phyloP scores from a whole-genome alignment of 805 yeast genomes.

The Clavispora santaluciae region DNA sequence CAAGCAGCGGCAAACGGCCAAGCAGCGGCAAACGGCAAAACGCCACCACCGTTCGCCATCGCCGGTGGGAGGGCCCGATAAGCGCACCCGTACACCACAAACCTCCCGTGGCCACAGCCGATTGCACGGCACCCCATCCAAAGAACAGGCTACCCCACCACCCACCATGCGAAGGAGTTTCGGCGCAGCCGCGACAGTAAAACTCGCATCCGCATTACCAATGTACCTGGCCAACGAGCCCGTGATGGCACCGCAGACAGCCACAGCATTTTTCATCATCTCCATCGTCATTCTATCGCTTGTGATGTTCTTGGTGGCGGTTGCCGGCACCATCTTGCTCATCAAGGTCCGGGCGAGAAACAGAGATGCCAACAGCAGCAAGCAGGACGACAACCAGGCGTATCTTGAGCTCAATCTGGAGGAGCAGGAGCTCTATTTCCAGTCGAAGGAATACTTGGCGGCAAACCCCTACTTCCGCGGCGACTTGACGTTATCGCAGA shows the following conservation, averaged over 20 bases:
- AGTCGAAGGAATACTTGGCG: constrained; percentile 48
- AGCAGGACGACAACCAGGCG: constrained; percentile 16
- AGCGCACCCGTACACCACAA: neutral
- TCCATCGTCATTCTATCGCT: neutral
- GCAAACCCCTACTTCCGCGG: constrained; percentile 36
- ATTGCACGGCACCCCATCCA: neutral
- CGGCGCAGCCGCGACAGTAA: neutral
- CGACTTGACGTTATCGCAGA: constrained; percentile 52
- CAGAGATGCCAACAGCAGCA: constrained; percentile 4
- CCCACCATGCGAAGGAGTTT: neutral
- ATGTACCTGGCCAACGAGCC: neutral
- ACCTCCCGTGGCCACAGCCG: too few relatives aligned
- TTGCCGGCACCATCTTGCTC: neutral
- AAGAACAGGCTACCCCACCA: neutral
- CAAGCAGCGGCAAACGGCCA: too few relatives aligned
- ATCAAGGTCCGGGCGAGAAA: neutral
- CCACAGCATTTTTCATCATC: neutral
- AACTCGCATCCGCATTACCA: neutral
- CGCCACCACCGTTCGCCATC: too few relatives aligned
- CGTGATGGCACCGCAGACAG: neutral
- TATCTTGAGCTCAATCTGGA: constrained; percentile 50
- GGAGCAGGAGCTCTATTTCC: constrained; percentile 66
- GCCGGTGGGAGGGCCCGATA: too few relatives aligned
- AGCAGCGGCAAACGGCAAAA: too few relatives aligned
- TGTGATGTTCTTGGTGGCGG: neutral